phyloP scores from a whole-genome alignment of 495 filamentous ascomycete genomes.

The Umbilicaria muhlenbergii region DNA sequence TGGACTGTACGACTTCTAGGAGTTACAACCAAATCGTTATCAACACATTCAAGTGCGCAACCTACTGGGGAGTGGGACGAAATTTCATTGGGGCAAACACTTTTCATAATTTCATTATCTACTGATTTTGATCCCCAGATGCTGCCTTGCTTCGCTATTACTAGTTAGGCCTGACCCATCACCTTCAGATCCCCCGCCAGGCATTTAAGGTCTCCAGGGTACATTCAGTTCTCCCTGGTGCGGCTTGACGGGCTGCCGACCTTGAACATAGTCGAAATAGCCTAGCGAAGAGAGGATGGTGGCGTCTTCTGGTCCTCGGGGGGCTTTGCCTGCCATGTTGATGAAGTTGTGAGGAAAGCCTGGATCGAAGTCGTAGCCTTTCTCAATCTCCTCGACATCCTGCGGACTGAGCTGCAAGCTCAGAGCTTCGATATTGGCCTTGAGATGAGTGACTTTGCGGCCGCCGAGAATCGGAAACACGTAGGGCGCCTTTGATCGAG shows the following conservation, averaged over 20 bases:
- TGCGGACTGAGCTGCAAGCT: slow-evolving; percentile 24
- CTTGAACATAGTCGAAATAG: not conserved
- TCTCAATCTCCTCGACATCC: slow-evolving; percentile 31
- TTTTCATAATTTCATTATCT: too few relatives aligned
- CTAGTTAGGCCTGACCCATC: too few relatives aligned
- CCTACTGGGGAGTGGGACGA: too few relatives aligned
- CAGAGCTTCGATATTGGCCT: slow-evolving; percentile 33
- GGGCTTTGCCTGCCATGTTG: not conserved
- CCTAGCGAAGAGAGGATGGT: not conserved
- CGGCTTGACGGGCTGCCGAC: slow-evolving; percentile 12
- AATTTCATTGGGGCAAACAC: too few relatives aligned
- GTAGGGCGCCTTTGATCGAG: slow-evolving; percentile 18
- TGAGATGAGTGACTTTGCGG: slow-evolving; percentile 31
- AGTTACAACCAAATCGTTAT: too few relatives aligned
- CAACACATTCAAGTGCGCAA: too few relatives aligned
- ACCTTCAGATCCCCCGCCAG: too few relatives aligned
- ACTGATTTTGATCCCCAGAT: too few relatives aligned
- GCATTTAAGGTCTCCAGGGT: not conserved
- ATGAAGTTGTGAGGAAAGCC: slow-evolving; percentile 30
- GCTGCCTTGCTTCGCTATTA: too few relatives aligned
- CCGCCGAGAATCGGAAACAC: slow-evolving; percentile 38
- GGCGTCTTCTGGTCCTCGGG: not conserved
- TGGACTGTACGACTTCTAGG: too few relatives aligned
- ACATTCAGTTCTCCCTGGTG: slow-evolving; percentile 14
- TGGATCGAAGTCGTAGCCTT: slow-evolving; percentile 31